Base-by-base conservation (phyloP, 1,139 yeast genomes). In the Kodamaea alishanica region DNA sequence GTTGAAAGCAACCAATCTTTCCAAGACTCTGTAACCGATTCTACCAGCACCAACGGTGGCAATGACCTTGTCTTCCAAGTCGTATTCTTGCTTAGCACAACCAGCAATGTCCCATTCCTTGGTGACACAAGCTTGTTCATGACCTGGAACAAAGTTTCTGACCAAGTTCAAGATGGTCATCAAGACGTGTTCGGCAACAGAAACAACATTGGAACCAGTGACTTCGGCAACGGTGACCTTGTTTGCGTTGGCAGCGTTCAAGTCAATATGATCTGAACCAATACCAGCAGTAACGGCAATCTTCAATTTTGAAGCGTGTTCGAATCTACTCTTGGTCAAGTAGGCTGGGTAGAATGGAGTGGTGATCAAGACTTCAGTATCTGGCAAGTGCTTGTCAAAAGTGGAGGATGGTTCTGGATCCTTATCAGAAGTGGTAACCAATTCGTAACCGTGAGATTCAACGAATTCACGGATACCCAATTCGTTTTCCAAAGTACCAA, bases 261-360 rank as follows among this genome's bases (percentile, higher is more conserved):
- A 72, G 54, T 84, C 94, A 47, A 84, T 70, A 61, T 85, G 94
- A 59, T 85, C 95, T 8, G 88, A 81, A 6, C 95, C 95, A 45
- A 85, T 90, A 50, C 94, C 95, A 6, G 94, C 94, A 38, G 92
- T 85, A 52, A 84, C 70, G 47, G 84, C 73, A 42, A 82, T 59
- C 67, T 84, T 84, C 63, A 85, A 74, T 46, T 84, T 84, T 56
- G 81, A 81, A 35, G 94, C 92, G 56, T 77, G 76, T 37, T 65
- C 79, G 48, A 85, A 72, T 52, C 94, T 72, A 52, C 79, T 82
- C 43, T 69, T 68, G 38, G 83, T 78, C 56, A 85, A 70, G 62
- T 85, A 85, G 26, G 84, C 94, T 6, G 95, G 95, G 67, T 76
- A 87, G 72, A 85, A 85, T 4, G 95, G 95, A 23, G 92, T 84